Evolutionary conservation across 768 basidiomycete genomes (phyloP), one percentile per base, ranked within the genome.

Genomic region (Lentinula sp.): DNA sequence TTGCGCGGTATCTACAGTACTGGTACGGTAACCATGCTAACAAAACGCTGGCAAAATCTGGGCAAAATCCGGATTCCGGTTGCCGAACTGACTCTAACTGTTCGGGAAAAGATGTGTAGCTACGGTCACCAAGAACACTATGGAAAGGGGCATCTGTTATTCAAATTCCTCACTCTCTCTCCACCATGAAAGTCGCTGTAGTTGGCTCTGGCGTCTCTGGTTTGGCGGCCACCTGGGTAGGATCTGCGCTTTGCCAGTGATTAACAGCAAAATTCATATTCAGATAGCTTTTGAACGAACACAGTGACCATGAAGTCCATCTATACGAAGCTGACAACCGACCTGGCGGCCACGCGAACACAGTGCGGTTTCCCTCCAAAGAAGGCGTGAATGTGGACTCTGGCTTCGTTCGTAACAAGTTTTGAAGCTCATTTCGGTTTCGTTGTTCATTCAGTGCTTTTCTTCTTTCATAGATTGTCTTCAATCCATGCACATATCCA

Each of bases 131-230:
- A 52, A 52, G 42, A 43, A 16, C 42, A 43, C 51, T 31, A 54
- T 37, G 34, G 18, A 34, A 39, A 54, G 34, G 53, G 53, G 37
- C 37, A 21, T 39, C 4, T 40, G 9, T 40, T 15, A 40, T 18
- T 61, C 59, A n/a, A 16, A 37, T 35, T 48, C 11, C 35, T 28
- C 15, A 1, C 42, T 40, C 2, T 46, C 11, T 13, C 23, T 48
- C 32, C 10, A 31, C 37, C 60, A 84, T 84, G 83, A 85, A 78
- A 65, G 75, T 91, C 49, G 90, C 89, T 2, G 84, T 91, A 32
- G 81, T 92, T 18, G 91, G 89, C 4, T 85, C 87, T 48, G 89
- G 89, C 7, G 84, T 88, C n/a, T 85, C 87, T 37, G 89, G 89
- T n/a, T 79, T 93, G 3, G 86, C 79, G 18, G 86, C 88, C 13